phyloP scores from a whole-genome alignment of 345 rosid species.

The Erysimum cheiranthoides region DNA sequence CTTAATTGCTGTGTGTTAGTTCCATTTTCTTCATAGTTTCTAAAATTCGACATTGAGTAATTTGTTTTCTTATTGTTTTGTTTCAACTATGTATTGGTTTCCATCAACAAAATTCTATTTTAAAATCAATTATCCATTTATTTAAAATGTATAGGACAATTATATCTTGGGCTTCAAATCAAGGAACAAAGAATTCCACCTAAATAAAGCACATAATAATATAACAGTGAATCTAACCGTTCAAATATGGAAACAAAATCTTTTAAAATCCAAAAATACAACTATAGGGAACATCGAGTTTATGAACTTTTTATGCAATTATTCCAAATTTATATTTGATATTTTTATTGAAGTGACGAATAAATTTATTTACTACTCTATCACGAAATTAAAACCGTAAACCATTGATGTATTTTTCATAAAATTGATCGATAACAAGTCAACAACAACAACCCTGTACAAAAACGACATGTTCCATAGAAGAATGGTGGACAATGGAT shows the following conservation, averaged over 20 bases:
- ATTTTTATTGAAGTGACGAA: not conserved
- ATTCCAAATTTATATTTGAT: not conserved
- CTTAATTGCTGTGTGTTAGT: not conserved
- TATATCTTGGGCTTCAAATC: not conserved
- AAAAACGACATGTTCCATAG: not conserved
- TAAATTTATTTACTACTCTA: not conserved
- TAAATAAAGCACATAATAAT: not conserved
- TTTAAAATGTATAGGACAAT: not conserved
- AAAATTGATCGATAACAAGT: not conserved
- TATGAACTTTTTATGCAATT: not conserved
- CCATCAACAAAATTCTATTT: conserved; percentile 18
- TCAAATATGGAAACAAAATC: not conserved
- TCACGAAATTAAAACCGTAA: not conserved
- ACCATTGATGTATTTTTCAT: not conserved
- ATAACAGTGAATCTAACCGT: conserved; percentile 2
- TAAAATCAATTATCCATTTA: not conserved
- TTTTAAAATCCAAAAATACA: not conserved
- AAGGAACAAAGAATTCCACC: conserved; percentile 1
- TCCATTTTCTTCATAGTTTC: not conserved
- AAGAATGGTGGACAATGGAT: not conserved
- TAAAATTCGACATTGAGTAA: conserved; percentile 10
- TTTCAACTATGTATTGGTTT: conserved; percentile 9
- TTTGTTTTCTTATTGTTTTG: too few species aligned
- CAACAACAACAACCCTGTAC: not conserved
- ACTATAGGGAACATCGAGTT: not conserved